Evolutionary conservation across 306 rosid genomes (phyloP).

Genomic region (Castanopsis chinensis): DNA sequence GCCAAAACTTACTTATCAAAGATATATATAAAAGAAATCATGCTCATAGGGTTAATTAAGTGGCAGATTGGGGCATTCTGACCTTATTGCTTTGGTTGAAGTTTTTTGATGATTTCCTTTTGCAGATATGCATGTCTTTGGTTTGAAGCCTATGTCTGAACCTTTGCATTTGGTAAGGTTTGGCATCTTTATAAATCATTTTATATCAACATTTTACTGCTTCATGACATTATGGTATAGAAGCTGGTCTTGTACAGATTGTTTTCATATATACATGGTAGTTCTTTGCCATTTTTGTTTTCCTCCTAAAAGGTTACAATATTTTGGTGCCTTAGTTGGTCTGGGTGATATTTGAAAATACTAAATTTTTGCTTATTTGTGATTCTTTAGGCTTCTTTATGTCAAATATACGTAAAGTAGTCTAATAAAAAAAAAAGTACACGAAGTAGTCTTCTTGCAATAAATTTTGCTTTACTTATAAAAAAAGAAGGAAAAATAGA

Average conservation of each 20-base stretch:
- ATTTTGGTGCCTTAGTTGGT: background rate
- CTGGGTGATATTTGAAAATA: too few species aligned
- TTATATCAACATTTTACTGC: background rate
- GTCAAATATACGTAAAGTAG: too few species aligned
- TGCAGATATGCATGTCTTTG: slow-evolving; percentile 65
- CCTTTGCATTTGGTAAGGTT: slow-evolving; percentile 79
- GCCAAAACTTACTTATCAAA: too few species aligned
- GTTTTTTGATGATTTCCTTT: slow-evolving; percentile 13
- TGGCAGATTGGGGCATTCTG: background rate
- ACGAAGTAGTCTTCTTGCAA: too few species aligned
- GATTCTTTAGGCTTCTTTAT: too few species aligned
- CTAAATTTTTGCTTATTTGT: too few species aligned
- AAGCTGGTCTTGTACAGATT: background rate
- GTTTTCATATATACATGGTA: background rate
- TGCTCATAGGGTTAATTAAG: background rate
- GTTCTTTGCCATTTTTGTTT: background rate
- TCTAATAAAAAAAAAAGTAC: too few species aligned
- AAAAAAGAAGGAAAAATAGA: too few species aligned
- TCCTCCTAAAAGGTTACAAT: background rate
- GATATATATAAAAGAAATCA: background rate
- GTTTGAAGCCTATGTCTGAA: slow-evolving; percentile 69
- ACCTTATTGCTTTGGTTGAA: background rate
- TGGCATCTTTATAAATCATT: background rate
- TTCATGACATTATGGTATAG: background rate
- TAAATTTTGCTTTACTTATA: too few species aligned